phyloP scores from a whole-genome alignment of 148 eudicot species.

The Rhododendron griersonianum region DNA sequence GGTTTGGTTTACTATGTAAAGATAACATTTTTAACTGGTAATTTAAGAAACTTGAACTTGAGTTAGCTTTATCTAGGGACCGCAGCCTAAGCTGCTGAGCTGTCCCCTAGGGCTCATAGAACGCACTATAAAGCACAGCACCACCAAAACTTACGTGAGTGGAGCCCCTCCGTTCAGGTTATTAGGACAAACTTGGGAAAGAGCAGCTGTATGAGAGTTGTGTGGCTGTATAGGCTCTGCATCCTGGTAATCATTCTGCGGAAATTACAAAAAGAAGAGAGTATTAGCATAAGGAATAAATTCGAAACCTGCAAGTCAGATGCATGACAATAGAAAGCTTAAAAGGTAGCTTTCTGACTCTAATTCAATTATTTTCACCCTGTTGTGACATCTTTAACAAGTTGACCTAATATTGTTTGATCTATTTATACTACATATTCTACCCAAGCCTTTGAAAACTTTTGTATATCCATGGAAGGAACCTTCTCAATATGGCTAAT shows the following conservation, averaged over 20 bases:
- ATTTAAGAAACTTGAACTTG: neutral
- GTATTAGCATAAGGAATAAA: neutral
- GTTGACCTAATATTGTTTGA: neutral
- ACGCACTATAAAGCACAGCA: neutral
- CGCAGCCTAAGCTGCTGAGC: neutral
- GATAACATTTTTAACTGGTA: neutral
- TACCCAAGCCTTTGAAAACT: neutral
- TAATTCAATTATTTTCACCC: neutral
- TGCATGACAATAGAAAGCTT: neutral
- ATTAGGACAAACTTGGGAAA: constrained; percentile 76
- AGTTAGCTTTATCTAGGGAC: neutral
- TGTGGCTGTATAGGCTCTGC: constrained; percentile 58
- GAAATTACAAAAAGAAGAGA: constrained; percentile 1
- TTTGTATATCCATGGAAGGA: neutral
- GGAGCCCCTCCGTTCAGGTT: constrained; percentile 60
- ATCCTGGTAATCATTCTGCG: constrained; percentile 53
- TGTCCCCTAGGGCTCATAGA: neutral
- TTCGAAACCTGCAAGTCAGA: neutral
- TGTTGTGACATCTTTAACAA: neutral
- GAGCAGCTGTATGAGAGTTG: constrained; percentile 60
- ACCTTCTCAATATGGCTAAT: neutral
- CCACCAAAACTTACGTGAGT: constrained; percentile 63
- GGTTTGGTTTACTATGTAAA: neutral
- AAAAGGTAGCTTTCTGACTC: neutral
- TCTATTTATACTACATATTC: neutral